Conservation (phyloP, 352 stramenopile genomes). For the Plasmopara viticola region DNA sequence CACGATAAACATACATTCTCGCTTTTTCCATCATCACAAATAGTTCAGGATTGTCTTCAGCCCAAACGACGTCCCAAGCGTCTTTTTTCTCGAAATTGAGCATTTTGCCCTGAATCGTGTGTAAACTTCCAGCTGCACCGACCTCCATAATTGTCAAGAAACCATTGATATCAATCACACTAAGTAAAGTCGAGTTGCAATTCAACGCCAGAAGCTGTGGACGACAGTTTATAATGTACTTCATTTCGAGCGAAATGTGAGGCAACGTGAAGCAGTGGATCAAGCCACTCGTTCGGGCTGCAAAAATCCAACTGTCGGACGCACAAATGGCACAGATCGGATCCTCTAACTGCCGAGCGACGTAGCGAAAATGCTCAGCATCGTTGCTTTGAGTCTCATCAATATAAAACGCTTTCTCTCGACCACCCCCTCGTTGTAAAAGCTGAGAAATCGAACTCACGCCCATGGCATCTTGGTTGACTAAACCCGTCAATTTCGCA, state of each 20-base stretch:
- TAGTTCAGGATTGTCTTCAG: constrained; percentile 88
- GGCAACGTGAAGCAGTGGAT: constrained; percentile 89
- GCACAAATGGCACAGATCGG: constrained; percentile 83
- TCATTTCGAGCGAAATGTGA: constrained; percentile 89
- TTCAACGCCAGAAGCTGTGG: constrained; percentile 85
- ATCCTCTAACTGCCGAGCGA: constrained; percentile 65
- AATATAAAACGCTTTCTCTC: constrained; percentile 89
- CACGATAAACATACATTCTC: constrained; percentile 86
- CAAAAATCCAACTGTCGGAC: constrained; percentile 79
- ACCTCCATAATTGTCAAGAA: constrained; percentile 86
- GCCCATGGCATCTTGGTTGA: constrained; percentile 40
- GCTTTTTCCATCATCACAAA: constrained; percentile 93
- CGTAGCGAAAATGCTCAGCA: constrained; percentile 64
- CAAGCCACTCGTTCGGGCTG: constrained; percentile 73
- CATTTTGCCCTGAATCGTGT: constrained; percentile 64
- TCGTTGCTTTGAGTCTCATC: constrained; percentile 78
- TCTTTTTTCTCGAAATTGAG: constrained; percentile 84
- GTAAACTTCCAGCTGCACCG: constrained; percentile 45
- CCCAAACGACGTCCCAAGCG: constrained; percentile 89
- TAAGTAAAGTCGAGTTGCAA: constrained; percentile 81
- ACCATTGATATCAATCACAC: constrained; percentile 87
- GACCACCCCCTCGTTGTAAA: constrained; percentile 52
- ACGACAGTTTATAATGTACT: constrained; percentile 78
- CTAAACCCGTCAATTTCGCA: constrained; percentile 65
- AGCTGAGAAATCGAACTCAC: constrained; percentile 60